Base-by-base conservation (phyloP, 2,329 filamentous ascomycete species). In the Zasmidium angulare region DNA sequence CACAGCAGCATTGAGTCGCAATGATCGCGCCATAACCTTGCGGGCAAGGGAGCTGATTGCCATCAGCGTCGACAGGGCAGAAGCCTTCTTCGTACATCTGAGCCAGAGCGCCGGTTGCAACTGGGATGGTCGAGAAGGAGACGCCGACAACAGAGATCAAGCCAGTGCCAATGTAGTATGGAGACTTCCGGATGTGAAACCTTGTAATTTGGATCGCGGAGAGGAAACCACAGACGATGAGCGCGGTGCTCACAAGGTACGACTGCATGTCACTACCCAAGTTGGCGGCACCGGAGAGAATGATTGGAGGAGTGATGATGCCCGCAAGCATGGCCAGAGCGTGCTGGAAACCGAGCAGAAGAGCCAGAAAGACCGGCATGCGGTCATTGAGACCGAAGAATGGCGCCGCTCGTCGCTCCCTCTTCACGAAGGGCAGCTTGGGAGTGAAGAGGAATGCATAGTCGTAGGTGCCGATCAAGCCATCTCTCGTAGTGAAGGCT, bases 371-470 rank as follows among this genome's bases (percentile, higher is more conserved):
- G 9, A 93, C 84, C 2, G 90, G 90, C 82, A 95, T 90, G 57
- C 78, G 79, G 74, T 93, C 89, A 67, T 93, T 84, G 43, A 93
- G 84, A n/a, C 90, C 90, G 69, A 93, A 95, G 75, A 96, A 95
- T 0, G 90, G 90, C 29, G 88, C 85, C n/a, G 82, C 78, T 63
- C 79, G 77, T 17, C 78, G 78, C 9, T 73, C 69, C 72, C 84
- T 85, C 71, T 84, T 86, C 81, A 95, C 86, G 75, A 96, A 96
- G 0, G 93, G 93, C 21, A 96, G 76, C 66, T 90, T 92, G 1
- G 83, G 90, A 21, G 79, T 86, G 81, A 97, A 96, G 46, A 97
- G 86, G 70, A 92, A 95, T 36, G 75, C 89, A 82, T 97, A 97
- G 81, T 97, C 89, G 75, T 97, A 97, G 68, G 86, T 82, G 63